Base-by-base conservation (phyloP, 768 basidiomycete species). In the Podaxis carcinomalis region DNA sequence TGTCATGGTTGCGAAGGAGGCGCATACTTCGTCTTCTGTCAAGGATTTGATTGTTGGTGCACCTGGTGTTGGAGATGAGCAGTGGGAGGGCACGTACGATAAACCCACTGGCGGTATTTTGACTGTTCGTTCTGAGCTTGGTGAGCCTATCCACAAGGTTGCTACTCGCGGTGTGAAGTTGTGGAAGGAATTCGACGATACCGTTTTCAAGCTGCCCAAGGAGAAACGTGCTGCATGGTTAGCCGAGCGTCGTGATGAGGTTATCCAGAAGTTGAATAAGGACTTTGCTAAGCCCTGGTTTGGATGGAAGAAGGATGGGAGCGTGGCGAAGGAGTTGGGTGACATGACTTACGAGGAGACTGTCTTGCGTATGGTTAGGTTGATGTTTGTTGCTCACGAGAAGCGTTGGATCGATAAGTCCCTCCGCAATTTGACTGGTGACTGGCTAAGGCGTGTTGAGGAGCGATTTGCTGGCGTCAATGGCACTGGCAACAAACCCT, bases 281-380 rank as follows among this genome's bases (percentile, higher is more conserved):
- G 92, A 98, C 77, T 98, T 98, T 74, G 84, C 90, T 57, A 99
- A 98, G 82, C 90, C 90, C 0, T 94, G 94, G 95, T 99, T 99
- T 70, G 93, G 92, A 16, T 89, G 88, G 85, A 98, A 97, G 88
- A 95, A 95, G 76, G 91, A 92, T 72, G 94, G 87, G 0, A 81
- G 74, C 19, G 84, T 92, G 64, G 92, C 91, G 39, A 85, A 86
- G 59, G 93, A 96, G 71, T 80, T 99, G 53, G 84, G 88, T 27
- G 93, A 97, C 68, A 98, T 99, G 97, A 98, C 96, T 11, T 99
- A 99, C 74, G 95, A 98, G 77, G 97, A 98, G 72, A 89, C 91
- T 36, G 90, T 91, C 3, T 80, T 93, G 63, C 86, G 96, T 62
- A 90, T 98, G 89, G 80, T 98, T 56, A 81, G 92, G 44, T 78